Conservation (phyloP, 192 early-diverging fungal genomes). For the Rhizophagus prolifer region DNA sequence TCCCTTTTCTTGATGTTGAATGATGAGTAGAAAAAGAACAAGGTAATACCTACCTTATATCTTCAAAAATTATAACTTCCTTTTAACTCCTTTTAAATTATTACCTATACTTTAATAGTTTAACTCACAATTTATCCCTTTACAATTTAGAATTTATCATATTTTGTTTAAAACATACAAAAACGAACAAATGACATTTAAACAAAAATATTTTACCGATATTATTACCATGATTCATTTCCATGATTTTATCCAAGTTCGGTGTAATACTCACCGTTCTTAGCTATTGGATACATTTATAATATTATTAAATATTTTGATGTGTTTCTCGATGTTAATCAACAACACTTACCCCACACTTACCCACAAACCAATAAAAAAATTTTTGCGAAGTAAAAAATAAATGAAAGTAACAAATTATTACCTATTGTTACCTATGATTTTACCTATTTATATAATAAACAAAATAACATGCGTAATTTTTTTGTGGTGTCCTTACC, state of each 20-base stretch:
- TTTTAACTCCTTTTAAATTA: too few relatives aligned
- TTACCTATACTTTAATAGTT: too few relatives aligned
- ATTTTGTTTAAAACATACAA: neutral
- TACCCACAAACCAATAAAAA: slow-evolving; percentile 11
- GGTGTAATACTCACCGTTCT: neutral
- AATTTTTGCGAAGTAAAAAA: neutral
- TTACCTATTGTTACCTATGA: slow-evolving; percentile 13
- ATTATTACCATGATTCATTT: neutral
- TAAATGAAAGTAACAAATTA: slow-evolving; percentile 9
- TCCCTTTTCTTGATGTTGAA: too few relatives aligned
- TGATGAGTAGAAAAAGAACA: too few relatives aligned
- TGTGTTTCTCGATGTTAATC: neutral
- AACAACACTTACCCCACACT: slow-evolving; percentile 14
- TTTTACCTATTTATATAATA: slow-evolving; percentile 20
- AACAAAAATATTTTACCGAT: neutral
- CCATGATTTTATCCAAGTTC: slow-evolving; percentile 1
- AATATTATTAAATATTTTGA: neutral
- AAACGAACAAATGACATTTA: neutral
- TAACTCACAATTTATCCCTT: too few relatives aligned
- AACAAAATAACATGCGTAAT: neutral
- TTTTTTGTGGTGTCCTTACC: neutral
- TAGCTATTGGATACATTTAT: neutral
- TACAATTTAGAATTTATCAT: too few relatives aligned
- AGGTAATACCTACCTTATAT: too few relatives aligned
- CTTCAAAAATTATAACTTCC: too few relatives aligned